A percentile compares a stretch with the other conserved stretches of the same genome.
These are phyloP conservation scores for Yamadazyma diddensiae DNA, from an alignment of 1,139 yeast species.

Conservation along the genomic window DNA sequence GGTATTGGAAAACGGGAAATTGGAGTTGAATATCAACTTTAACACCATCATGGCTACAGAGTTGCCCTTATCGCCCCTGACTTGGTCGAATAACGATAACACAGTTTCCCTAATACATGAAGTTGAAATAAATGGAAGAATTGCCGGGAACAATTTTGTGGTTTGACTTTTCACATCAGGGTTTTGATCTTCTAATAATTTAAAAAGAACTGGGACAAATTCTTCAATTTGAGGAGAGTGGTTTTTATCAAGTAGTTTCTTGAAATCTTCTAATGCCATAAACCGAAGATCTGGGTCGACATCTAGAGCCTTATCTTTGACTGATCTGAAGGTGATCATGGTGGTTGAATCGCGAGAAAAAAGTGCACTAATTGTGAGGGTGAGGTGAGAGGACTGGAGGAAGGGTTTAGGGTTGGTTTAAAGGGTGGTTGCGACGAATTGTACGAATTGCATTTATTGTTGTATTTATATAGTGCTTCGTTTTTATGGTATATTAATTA, in stretches of 20 bases:
- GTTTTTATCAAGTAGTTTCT: constrained; percentile 37
- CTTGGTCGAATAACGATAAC: constrained; percentile 23
- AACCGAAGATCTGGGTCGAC: constrained; percentile 83
- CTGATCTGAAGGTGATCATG: constrained; percentile 21
- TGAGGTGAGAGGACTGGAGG: too few relatives aligned
- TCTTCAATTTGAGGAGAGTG: constrained; percentile 26
- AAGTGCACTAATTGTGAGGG: background rate
- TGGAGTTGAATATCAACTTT: constrained; percentile 52
- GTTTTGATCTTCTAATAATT: constrained; percentile 58
- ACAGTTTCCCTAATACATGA: constrained; percentile 24
- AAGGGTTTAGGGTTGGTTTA: too few relatives aligned
- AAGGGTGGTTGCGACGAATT: too few relatives aligned
- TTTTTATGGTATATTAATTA: too few relatives aligned
- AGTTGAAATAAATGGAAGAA: constrained; percentile 28
- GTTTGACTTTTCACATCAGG: constrained; percentile 82
- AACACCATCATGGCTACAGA: constrained; percentile 51
- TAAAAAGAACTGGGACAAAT: constrained; percentile 50
- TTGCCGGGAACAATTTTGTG: constrained; percentile 52
- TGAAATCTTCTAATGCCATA: constrained; percentile 82
- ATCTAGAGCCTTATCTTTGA: constrained; percentile 53
- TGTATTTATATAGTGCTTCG: too few relatives aligned
- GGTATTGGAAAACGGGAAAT: constrained; percentile 17
- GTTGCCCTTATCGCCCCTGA: constrained; percentile 17
- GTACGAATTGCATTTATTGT: too few relatives aligned
- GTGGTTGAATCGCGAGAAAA: background rate